Conservation (phyloP, 805 yeast genomes). For the Starmerella roubikii region DNA sequence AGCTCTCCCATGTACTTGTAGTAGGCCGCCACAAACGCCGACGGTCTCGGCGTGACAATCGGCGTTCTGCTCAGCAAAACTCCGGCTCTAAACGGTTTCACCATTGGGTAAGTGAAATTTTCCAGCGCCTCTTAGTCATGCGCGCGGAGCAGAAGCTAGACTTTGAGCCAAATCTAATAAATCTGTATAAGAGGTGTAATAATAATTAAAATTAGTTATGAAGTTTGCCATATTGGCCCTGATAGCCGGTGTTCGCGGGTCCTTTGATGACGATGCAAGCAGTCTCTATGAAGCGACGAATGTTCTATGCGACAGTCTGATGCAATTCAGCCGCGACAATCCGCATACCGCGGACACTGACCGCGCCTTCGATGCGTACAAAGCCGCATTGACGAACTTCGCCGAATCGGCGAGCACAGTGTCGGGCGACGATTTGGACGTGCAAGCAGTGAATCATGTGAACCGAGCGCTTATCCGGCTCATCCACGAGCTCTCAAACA, state of each 20-base stretch:
- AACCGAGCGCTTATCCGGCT: slow-evolving; percentile 15
- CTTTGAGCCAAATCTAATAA: too few species aligned
- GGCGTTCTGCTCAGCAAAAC: slow-evolving; percentile 70
- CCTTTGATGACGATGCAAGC: not conserved
- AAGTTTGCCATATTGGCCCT: too few species aligned
- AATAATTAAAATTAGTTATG: too few species aligned
- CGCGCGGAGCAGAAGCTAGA: too few species aligned
- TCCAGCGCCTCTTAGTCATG: too few species aligned
- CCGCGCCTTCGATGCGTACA: slow-evolving; percentile 17
- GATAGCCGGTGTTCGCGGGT: not conserved
- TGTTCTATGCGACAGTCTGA: not conserved
- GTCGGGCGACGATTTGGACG: slow-evolving; percentile 11
- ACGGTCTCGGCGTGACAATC: slow-evolving; percentile 62
- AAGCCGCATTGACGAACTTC: slow-evolving; percentile 6
- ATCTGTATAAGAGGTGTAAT: not conserved
- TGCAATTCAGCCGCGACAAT: not conserved
- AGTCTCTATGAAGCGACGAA: not conserved
- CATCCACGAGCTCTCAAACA: slow-evolving; percentile 16
- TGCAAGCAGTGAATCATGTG: slow-evolving; percentile 10
- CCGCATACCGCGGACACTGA: slow-evolving; percentile 24
- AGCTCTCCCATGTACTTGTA: slow-evolving; percentile 74
- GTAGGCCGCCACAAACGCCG: slow-evolving; percentile 59
- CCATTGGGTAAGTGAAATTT: slow-evolving; percentile 11
- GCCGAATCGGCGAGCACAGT: not conserved
- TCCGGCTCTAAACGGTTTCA: slow-evolving; percentile 25